A percentile compares a stretch with the other conserved stretches of the same genome.
phyloP scores from a whole-genome alignment of 495 filamentous ascomycete species.

The Geopyxis carbonaria region DNA sequence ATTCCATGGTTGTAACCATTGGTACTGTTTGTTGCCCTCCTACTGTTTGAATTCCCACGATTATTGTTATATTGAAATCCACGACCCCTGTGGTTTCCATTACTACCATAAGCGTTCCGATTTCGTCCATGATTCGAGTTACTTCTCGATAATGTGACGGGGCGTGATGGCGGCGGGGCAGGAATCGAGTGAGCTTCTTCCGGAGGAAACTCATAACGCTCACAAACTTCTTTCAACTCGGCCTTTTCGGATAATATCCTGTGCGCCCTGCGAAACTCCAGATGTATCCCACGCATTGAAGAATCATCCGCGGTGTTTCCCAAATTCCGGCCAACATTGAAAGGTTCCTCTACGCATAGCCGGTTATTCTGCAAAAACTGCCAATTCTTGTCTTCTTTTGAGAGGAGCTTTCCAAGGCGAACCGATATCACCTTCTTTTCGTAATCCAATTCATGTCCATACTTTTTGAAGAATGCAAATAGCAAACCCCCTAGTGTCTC shows the following conservation, averaged over 20 bases:
- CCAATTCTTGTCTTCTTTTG: slow-evolving; percentile 78
- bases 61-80: slow-evolving; percentile 29
- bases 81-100: slow-evolving; percentile 39
- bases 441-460: slow-evolving; percentile 85
- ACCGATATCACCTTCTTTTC: slow-evolving; percentile 72
- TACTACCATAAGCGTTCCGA: slow-evolving; percentile 30
- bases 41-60: slow-evolving; percentile 11
- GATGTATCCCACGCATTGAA: slow-evolving; percentile 75
- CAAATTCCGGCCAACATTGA: slow-evolving; percentile 82
- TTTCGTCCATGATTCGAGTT: slow-evolving; percentile 33
- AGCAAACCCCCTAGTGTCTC: slow-evolving; percentile 67
- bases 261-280: slow-evolving; percentile 79
- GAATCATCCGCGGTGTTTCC: slow-evolving; percentile 93
- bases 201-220: slow-evolving; percentile 66
- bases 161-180: slow-evolving; percentile 51
- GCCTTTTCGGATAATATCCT: slow-evolving; percentile 50
- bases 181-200: slow-evolving; percentile 67
- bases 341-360: slow-evolving; percentile 91
- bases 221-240: slow-evolving; percentile 63
- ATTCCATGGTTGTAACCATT: too few relatives aligned
- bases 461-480: slow-evolving; percentile 87
- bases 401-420: slow-evolving; percentile 63
- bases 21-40: slow-evolving; percentile 5
- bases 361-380: slow-evolving; percentile 52
- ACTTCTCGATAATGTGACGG: slow-evolving; percentile 37